A percentile compares a stretch with the other conserved stretches of the same genome.
Conservation (phyloP, 805 yeast species). For the Candida coquimbonensis region DNA sequence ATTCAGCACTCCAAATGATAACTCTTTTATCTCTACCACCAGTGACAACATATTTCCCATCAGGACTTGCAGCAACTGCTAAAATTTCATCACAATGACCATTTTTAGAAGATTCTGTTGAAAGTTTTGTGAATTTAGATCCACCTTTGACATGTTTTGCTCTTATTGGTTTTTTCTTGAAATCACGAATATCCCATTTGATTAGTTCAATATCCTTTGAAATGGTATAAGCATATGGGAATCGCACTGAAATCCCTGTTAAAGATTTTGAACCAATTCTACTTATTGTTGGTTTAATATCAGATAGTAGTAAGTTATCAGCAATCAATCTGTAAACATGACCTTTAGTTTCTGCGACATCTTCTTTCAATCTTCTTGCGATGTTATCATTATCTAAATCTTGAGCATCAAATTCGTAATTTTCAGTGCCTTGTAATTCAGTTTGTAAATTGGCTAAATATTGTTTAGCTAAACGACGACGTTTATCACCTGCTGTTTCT, state of each 20-base stretch:
- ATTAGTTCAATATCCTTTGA: conserved; percentile 76
- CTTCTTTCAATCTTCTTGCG: conserved; percentile 71
- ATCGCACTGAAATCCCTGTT: conserved; percentile 37
- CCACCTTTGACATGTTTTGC: conserved; percentile 65
- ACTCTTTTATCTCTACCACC: conserved; percentile 83
- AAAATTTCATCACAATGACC: conserved; percentile 76
- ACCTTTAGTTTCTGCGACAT: conserved; percentile 88
- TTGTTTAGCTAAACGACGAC: conserved; percentile 90
- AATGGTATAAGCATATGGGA: conserved; percentile 58
- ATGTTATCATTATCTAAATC: conserved; percentile 86
- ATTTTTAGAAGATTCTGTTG: conserved; percentile 44
- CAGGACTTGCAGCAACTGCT: conserved; percentile 77
- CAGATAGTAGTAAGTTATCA: conserved; percentile 36
- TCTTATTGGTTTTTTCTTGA: conserved; percentile 54
- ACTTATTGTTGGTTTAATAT: conserved; percentile 35
- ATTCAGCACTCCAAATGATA: conserved; percentile 81
- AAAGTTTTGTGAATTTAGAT: conserved; percentile 31
- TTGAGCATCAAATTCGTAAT: conserved; percentile 69
- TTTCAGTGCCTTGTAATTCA: conserved; percentile 37
- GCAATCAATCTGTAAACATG: conserved; percentile 65
- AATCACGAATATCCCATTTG: conserved; percentile 66
- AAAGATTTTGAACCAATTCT: conserved; percentile 57
- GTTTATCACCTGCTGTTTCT: conserved; percentile 87
- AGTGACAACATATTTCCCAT: conserved; percentile 83
- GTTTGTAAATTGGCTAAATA: conserved; percentile 72